Percentiles rank a stretch among this genome's conserved stretches.
Conservation (phyloP, 140 eudicot genomes). For the Anethum foeniculum region DNA sequence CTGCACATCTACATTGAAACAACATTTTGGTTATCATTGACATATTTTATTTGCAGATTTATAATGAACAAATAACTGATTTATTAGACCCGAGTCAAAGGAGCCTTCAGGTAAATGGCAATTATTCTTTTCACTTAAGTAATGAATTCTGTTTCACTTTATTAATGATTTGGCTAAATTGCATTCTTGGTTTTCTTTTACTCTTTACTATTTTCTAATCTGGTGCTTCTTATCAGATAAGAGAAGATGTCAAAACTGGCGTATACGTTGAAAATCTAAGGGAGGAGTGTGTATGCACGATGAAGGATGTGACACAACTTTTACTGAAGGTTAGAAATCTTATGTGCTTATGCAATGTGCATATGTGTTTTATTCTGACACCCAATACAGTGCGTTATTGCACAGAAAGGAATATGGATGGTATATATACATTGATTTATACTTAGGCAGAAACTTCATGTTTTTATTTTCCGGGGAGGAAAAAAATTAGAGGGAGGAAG, state of each 20-base stretch:
- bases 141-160: neutral
- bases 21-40: neutral
- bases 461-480: neutral
- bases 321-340: slow-evolving; percentile 51
- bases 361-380: neutral
- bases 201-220: neutral
- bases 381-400: neutral
- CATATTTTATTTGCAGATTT: slow-evolving; percentile 46
- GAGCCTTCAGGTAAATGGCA: slow-evolving; percentile 53
- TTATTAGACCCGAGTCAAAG: slow-evolving; percentile 76
- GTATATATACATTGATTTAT: neutral
- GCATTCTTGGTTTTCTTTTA: neutral
- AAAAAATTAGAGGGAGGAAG: neutral
- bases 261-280: slow-evolving; percentile 87
- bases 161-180: neutral
- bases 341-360: neutral
- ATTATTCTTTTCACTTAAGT: neutral
- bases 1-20: neutral
- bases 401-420: neutral
- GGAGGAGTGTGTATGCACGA: slow-evolving; percentile 61
- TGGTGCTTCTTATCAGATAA: slow-evolving; percentile 28
- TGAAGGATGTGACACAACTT: slow-evolving; percentile 68
- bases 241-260: slow-evolving; percentile 89
- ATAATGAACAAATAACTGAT: slow-evolving; percentile 95
- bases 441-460: neutral